phyloP scores from a whole-genome alignment of 1,284 basidiomycete genomes.

The Cystobasidium sp. region DNA sequence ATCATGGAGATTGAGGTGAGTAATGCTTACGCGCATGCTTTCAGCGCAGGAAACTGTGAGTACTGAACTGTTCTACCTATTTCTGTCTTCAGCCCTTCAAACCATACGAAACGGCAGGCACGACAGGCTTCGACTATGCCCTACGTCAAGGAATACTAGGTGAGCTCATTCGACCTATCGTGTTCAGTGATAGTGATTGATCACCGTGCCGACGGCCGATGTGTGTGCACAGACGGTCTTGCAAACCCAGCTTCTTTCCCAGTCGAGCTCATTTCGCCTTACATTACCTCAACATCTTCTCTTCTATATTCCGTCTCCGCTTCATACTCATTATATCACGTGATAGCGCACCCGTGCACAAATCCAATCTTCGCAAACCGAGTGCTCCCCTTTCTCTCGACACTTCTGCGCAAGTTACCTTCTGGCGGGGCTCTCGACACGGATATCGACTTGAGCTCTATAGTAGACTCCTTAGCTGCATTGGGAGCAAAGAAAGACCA shows the following conservation, averaged over 20 bases:
- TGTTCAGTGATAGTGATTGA: neutral
- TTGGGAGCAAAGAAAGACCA: conserved; percentile 29
- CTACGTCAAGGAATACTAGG: conserved; percentile 35
- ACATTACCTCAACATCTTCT: neutral
- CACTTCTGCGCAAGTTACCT: neutral
- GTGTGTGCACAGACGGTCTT: conserved; percentile 14
- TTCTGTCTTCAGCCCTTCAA: conserved; percentile 27
- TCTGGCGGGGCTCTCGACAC: conserved; percentile 12
- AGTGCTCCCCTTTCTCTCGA: conserved; percentile 10
- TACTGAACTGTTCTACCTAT: too few species aligned
- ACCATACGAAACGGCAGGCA: conserved; percentile 18
- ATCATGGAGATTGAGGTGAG: conserved; percentile 28
- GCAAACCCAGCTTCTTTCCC: conserved; percentile 25
- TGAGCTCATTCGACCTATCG: conserved; percentile 8
- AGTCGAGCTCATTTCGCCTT: conserved; percentile 33
- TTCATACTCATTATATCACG: conserved; percentile 30
- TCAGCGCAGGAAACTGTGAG: neutral
- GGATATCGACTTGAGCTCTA: conserved; percentile 29
- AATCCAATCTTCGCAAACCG: conserved; percentile 9
- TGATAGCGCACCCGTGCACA: conserved; percentile 39
- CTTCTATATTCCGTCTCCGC: conserved; percentile 11
- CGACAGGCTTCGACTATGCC: conserved; percentile 23
- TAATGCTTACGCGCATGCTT: neutral
- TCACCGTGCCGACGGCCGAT: too few species aligned
- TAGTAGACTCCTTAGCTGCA: conserved; percentile 9